These are phyloP conservation scores for Hypoxylon sp. DNA, from an alignment of 2,329 filamentous ascomycete genomes.

Conservation along the genomic window DNA sequence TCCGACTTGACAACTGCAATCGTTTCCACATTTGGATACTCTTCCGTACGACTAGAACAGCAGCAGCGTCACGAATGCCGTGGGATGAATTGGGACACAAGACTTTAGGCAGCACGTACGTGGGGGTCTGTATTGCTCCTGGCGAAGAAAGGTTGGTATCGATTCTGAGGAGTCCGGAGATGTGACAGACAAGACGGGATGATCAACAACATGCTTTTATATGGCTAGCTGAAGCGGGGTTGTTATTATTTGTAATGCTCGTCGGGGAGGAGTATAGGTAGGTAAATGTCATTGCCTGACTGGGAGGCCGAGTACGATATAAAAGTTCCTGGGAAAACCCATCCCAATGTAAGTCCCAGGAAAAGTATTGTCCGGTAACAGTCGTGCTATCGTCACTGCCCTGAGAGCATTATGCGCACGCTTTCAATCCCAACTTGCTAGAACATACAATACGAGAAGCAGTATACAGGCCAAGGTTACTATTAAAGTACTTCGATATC, in stretches of 20 bases:
- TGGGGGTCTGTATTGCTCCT: slow-evolving; percentile 15
- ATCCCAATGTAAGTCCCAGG: background rate
- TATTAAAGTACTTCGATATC: background rate
- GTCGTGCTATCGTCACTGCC: background rate
- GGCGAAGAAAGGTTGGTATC: background rate
- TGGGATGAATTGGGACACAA: slow-evolving; percentile 10
- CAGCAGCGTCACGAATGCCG: background rate
- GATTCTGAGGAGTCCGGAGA: slow-evolving; percentile 11
- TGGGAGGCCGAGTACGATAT: slow-evolving; percentile 15
- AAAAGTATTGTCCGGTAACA: background rate
- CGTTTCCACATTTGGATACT: slow-evolving; percentile 7
- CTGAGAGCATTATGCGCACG: slow-evolving; percentile 7
- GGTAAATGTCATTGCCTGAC: background rate
- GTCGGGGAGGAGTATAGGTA: background rate
- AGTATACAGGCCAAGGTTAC: background rate
- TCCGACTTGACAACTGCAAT: background rate
- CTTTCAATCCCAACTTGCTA: slow-evolving; percentile 11
- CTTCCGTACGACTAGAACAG: slow-evolving; percentile 1
- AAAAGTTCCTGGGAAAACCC: slow-evolving; percentile 15
- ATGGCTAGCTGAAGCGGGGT: slow-evolving; percentile 15
- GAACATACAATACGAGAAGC: slow-evolving; percentile 8
- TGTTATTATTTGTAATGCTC: slow-evolving; percentile 8
- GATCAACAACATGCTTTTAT: slow-evolving; percentile 12
- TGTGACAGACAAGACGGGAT: background rate
- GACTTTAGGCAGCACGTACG: background rate